Evolutionary conservation across 2,329 filamentous ascomycete species (phyloP), one percentile per base, ranked within the genome.

Genomic region (Claviceps spartinae): DNA sequence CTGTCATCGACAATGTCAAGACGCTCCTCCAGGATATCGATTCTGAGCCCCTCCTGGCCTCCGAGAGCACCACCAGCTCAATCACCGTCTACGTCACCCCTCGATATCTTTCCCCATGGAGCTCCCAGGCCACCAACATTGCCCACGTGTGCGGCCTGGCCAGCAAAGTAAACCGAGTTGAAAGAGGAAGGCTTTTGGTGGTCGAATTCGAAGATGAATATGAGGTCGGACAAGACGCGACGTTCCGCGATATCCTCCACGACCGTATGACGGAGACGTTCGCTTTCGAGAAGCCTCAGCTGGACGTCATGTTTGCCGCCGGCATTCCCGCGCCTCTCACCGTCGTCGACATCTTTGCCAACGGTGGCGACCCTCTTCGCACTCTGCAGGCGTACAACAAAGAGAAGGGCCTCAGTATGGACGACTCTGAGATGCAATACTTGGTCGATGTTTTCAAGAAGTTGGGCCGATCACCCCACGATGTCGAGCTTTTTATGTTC

Each of bases 401-500:
- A 59, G 76, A 83, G 58, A 79, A 88, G 54, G 93, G 93, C 2
- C 77, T 98, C 56, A 90, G 88, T 18, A 77, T 98, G 54, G 91
- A 97, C 65, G 76, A 82, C 53, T 83, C 84, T 8, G 90, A 98
- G 66, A 94, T 97, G 66, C 83, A 95, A 54, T 97, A 98, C 63
- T 76, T 98, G 41, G 87, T 95, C n/a, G 82, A 89, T 50, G 61
- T 63, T 37, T 66, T 65, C 54, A 61, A 59, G 50, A 59, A 59
- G 47, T 63, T 66, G 18, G 78, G 81, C 56, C 73, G 82, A 40
- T 72, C 78, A 48, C 88, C 88, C 1, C 84, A 89, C 55, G 93
- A 97, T 65, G 87, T 97, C 45, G 93, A 98, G 71, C 77, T 97
- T 22, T 97, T 97, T 76, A 97, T 97, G 93, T 98, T 97, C 67